These are phyloP conservation scores for Microbotryum intermedium DNA, from an alignment of 1,284 basidiomycete genomes.

Conservation along the genomic window DNA sequence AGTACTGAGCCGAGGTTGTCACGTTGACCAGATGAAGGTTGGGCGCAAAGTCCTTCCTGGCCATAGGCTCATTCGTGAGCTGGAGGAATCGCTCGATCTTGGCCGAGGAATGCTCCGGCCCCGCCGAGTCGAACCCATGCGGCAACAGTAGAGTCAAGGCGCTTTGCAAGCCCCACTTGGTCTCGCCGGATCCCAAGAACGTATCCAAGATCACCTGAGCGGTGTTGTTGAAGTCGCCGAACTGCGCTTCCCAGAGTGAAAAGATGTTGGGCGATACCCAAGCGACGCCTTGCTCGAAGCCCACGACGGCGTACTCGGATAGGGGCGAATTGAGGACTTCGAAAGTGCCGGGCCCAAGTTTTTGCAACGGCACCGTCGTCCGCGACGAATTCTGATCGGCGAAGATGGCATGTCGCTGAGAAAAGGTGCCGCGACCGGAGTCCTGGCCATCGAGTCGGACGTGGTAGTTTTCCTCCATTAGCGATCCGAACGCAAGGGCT, in stretches of 20 bases:
- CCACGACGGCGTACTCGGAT: conserved; percentile 30
- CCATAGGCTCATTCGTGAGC: conserved; percentile 60
- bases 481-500: conserved; percentile 74
- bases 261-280: conserved; percentile 72
- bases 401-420: conserved; percentile 82
- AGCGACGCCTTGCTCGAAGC: conserved; percentile 80
- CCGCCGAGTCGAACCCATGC: conserved; percentile 55
- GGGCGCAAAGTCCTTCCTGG: conserved; percentile 38
- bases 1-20: conserved; percentile 79
- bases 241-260: conserved; percentile 84
- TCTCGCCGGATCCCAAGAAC: conserved; percentile 71
- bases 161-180: conserved; percentile 29
- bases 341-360: conserved; percentile 37
- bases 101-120: conserved; percentile 72
- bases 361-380: conserved; percentile 19
- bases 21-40: conserved; percentile 79
- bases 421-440: conserved; percentile 80
- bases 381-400: conserved; percentile 56
- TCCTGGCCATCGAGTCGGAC: conserved; percentile 83
- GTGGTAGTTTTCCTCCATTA: conserved; percentile 68
- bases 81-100: conserved; percentile 69
- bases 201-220: conserved; percentile 70
- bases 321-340: conserved; percentile 36
- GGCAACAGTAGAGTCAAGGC: conserved; percentile 30
- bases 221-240: conserved; percentile 84